Conservation (phyloP, 208 protist species). For the Wallacemonas sp. region DNA sequence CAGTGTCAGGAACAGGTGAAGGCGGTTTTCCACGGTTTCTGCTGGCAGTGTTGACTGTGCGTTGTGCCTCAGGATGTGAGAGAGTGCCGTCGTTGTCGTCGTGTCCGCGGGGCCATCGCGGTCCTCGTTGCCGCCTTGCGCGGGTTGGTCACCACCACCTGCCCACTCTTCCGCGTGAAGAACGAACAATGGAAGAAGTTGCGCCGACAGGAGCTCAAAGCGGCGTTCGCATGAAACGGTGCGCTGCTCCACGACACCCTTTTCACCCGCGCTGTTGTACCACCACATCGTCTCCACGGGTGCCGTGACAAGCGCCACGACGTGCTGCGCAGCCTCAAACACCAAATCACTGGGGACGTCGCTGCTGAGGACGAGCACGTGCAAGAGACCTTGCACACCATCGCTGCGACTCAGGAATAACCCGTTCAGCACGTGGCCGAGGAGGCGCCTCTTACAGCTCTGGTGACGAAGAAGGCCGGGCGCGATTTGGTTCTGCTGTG, state of each 20-base stretch:
- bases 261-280: neutral
- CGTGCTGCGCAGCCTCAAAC: constrained; percentile 48
- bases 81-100: no score
- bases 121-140: no score
- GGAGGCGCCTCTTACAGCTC: constrained; percentile 27
- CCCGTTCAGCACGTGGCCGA: constrained; percentile 52
- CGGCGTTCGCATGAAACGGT: neutral
- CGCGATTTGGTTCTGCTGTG: constrained; percentile 45
- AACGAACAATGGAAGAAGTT: constrained; percentile 49
- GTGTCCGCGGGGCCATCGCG: no score
- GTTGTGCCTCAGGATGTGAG: constrained; percentile 17
- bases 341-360: constrained; percentile 39
- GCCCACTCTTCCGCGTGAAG: constrained; percentile 33
- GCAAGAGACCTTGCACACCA: constrained; percentile 54
- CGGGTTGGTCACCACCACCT: no score
- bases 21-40: constrained; percentile 78
- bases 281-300: constrained; percentile 17
- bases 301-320: constrained; percentile 47
- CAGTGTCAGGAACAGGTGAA: constrained; percentile 55
- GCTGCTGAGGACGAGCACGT: constrained; percentile 68
- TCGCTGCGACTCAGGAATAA: constrained; percentile 37
- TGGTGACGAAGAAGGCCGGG: constrained; percentile 49
- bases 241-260: constrained; percentile 2
- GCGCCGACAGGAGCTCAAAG: constrained; percentile 11
- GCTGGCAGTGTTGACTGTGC: constrained; percentile 29